Evolutionary conservation across 306 rosid species (phyloP), one percentile per base, ranked within the genome.

Genomic region (Cicer chorassanicum): DNA sequence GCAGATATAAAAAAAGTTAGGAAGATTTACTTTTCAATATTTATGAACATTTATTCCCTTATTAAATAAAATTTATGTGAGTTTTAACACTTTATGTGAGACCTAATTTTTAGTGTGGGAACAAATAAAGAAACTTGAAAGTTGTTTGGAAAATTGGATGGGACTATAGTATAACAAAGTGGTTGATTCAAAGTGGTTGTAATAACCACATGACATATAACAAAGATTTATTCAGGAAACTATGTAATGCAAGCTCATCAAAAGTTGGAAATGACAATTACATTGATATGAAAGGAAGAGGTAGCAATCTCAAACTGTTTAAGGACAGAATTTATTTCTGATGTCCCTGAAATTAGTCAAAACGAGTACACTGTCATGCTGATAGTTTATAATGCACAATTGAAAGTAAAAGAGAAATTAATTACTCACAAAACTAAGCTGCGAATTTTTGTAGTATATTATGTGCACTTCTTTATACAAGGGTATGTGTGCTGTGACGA

Each of bases 351-450:
- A 50, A 50, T 15, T 50, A 12, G 15, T 50, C 56, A 14, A 14
- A 12, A 71, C 36, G 50, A 39, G 44, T 24, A 21, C 29, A 51
- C 29, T 69, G 9, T 50, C 18, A 6, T 14, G 13, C 62, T 24
- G 62, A 56, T 45, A 0, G 41, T 46, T 68, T 77, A 68, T 18
- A 40, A 69, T 39, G 64, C 36, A 57, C 36, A 29, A 21, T 57
- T 10, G 56, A 50, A 50, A 5, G 56, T 50, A 50, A n/a, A 14
- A 14, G 19, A 50, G 19, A 50, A 50, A 45, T 45, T 11, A 50
- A n/a, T 50, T 50, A 50, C 56, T 50, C 7, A 1, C 6, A 14
- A 16, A 50, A 50, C 56, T 14, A 5, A 50, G 56, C 7, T 13
- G 19, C 19, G 8, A 19, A 16, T 50, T 19, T 50, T 14, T 50